These are phyloP conservation scores for Suillus bovinus DNA, from an alignment of 768 basidiomycete genomes.

Conservation along the genomic window DNA sequence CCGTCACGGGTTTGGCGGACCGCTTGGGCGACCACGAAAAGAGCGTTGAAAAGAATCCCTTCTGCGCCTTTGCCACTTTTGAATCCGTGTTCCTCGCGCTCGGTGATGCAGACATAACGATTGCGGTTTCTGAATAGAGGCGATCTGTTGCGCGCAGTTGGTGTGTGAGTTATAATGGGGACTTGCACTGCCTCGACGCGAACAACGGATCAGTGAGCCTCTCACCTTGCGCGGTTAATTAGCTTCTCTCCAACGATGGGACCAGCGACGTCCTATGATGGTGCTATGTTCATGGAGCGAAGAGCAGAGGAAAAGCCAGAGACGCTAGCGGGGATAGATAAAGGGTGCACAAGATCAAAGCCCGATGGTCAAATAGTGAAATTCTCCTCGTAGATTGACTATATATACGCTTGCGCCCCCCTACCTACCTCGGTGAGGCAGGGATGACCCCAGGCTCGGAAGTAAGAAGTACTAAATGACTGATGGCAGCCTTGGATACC, in stretches of 20 bases:
- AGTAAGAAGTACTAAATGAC: not conserved
- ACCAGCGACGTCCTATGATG: not conserved
- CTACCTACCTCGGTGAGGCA: not conserved
- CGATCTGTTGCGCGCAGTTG: not conserved
- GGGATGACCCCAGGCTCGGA: not conserved
- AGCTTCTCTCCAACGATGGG: not conserved
- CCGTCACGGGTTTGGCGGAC: not conserved
- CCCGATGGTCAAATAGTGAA: not conserved
- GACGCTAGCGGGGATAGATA: not conserved
- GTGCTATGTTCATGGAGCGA: not conserved
- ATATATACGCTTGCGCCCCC: not conserved
- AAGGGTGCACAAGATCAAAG: not conserved
- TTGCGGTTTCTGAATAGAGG: not conserved
- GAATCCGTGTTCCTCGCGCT: no score
- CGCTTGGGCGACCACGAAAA: not conserved
- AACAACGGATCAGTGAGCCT: not conserved
- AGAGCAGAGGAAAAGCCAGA: not conserved
- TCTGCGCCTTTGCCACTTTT: not conserved
- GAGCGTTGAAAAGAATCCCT: not conserved
- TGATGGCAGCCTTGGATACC: conserved; percentile 15
- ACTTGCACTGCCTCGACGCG: not conserved
- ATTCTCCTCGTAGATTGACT: no score
- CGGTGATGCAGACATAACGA: not conserved
- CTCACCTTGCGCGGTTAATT: not conserved
- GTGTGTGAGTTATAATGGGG: no score